Base-by-base conservation (phyloP, 768 basidiomycete species). In the Russula emetica region DNA sequence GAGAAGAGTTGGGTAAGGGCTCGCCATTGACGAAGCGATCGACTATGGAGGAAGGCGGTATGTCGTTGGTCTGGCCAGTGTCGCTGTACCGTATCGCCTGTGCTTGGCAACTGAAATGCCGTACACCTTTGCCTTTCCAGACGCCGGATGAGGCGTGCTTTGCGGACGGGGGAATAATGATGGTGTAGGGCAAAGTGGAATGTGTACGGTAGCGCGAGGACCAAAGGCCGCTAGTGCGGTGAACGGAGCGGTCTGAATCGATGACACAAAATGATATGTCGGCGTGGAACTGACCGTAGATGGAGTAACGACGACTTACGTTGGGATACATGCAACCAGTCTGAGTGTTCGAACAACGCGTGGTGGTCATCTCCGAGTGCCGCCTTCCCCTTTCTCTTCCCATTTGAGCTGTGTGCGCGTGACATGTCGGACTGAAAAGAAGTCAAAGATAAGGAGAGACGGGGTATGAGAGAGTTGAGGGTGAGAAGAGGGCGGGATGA, bases 341-440 rank as follows among this genome's bases (percentile, higher is more conserved):
- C 58, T 11, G 61, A 58, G 47, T 30, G 26, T 62, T 67, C 57
- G 58, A 60, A 44, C 60, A 49, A 34, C 40, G 42, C 26, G n/a
- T 42, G 32, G 24, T 42, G 32, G 7, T 63, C 66, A 49, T 66
- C 50, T 60, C 64, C 59, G 64, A 53, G 61, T 8, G 49, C 55
- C 16, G 68, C 68, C 13, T 64, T 67, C 3, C 51, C 68, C n/a
- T 64, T 67, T 5, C 55, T 62, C 53, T 69, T 69, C 28, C 68
- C 60, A 18, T 64, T 69, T 18, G 51, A 14, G 14, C 22, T 24
- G 11, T 60, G 52, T 24, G 51, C 20, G 38, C 36, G 59, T 42
- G 65, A 67, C 26, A 60, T 16, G 26, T 64, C 45, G 44, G 34
- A 2, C 34, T 59, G 63, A 28, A 34, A 55, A 47, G 58, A 55